Conservation (phyloP, 495 filamentous ascomycete species). For the Lasiosphaeris hirsuta region DNA sequence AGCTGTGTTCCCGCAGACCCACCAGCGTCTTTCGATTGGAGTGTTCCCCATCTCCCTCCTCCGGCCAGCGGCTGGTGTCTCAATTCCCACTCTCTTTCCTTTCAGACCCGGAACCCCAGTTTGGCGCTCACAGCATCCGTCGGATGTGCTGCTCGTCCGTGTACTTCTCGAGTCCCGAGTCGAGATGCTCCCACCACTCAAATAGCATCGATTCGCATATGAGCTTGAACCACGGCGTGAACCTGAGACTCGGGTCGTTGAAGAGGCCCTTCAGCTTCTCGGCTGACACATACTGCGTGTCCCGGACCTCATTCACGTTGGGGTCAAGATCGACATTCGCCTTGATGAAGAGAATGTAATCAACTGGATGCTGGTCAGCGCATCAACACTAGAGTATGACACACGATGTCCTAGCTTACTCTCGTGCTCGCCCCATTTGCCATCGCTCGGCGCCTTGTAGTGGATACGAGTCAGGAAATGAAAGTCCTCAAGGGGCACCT, state of each 20-base stretch:
- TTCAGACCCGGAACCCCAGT: not conserved
- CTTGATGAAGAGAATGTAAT: constrained; percentile 99
- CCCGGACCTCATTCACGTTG: constrained; percentile 86
- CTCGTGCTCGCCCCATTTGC: constrained; percentile 98
- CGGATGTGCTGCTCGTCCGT: constrained; percentile 80
- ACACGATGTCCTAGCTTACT: constrained; percentile 53
- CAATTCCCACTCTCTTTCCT: no score
- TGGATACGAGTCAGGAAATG: constrained; percentile 95
- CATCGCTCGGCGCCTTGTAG: constrained; percentile 95
- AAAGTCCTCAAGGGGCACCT: constrained; percentile 91
- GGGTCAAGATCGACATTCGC: constrained; percentile 76
- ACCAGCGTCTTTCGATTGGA: not conserved
- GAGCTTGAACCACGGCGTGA: constrained; percentile 99
- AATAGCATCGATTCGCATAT: constrained; percentile 98
- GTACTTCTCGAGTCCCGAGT: constrained; percentile 78
- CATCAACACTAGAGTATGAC: not conserved
- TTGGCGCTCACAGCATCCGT: constrained; percentile 57
- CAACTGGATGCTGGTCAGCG: constrained; percentile 57
- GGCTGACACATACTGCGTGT: constrained; percentile 75
- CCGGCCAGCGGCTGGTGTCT: not conserved
- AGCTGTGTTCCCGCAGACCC: not conserved
- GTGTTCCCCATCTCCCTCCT: not conserved
- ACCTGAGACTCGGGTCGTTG: constrained; percentile 69
- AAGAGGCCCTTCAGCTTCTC: constrained; percentile 86
- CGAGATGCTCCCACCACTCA: constrained; percentile 94